Evolutionary conservation across 805 yeast species (phyloP).

Genomic region (Schizosaccharomyces pombe): ASM294v3 CU329670.1:5231501-5232000

Average conservation of each 20-base stretch:
- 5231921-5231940: constrained; percentile 10
- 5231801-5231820: constrained; percentile 8
- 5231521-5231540: constrained; percentile 8
- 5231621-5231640: constrained; percentile 5
- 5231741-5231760: constrained; percentile 10
- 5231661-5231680: neutral
- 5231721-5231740: constrained; percentile 9
- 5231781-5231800: constrained; percentile 9
- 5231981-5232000: constrained; percentile 30
- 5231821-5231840: constrained; percentile 10
- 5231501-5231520: constrained; percentile 11
- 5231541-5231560: constrained; percentile 9
- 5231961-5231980: constrained; percentile 27
- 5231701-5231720: constrained; percentile 7
- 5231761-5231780: constrained; percentile 5
- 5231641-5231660: neutral
- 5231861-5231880: constrained; percentile 1
- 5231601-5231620: constrained; percentile 7
- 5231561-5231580: constrained; percentile 10
- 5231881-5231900: constrained; percentile 6
- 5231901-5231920: constrained; percentile 5
- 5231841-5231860: constrained; percentile 7
- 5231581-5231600: constrained; percentile 9
- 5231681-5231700: constrained; percentile 5
- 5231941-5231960: constrained; percentile 35